These are phyloP conservation scores for Pseudocercospora macadamiae DNA, from an alignment of 2,329 filamentous ascomycete genomes.

Conservation along the genomic window DNA sequence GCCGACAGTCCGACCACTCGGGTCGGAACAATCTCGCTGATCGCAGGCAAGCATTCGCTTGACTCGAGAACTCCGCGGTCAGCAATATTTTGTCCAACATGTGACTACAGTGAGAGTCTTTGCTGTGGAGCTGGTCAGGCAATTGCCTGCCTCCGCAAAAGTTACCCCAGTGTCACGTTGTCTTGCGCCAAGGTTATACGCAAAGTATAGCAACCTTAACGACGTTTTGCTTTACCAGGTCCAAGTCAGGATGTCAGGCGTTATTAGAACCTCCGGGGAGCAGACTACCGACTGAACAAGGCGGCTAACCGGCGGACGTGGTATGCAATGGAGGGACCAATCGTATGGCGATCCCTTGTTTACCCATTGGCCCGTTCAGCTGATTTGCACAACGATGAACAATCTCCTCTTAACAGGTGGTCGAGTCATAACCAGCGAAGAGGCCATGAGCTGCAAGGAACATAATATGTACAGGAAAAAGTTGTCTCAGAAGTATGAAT, in stretches of 20 bases:
- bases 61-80: neutral
- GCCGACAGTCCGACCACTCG: neutral
- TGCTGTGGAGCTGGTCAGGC: neutral
- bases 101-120: neutral
- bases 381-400: conserved; percentile 5
- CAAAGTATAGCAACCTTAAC: neutral
- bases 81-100: neutral
- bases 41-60: neutral
- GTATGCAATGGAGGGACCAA: neutral
- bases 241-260: neutral
- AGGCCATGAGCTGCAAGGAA: neutral
- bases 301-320: conserved; percentile 3
- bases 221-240: neutral
- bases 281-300: neutral
- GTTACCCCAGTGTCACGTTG: neutral
- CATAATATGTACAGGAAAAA: neutral
- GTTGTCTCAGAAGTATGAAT: neutral
- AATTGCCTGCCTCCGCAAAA: neutral
- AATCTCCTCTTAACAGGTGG: neutral
- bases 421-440: neutral
- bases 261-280: neutral
- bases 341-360: neutral
- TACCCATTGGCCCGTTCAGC: conserved; percentile 10
- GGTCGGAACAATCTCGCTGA: neutral
- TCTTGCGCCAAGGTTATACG: neutral